Conservation (phyloP, 2,329 filamentous ascomycete species). For the Aspergillus melleus region DNA sequence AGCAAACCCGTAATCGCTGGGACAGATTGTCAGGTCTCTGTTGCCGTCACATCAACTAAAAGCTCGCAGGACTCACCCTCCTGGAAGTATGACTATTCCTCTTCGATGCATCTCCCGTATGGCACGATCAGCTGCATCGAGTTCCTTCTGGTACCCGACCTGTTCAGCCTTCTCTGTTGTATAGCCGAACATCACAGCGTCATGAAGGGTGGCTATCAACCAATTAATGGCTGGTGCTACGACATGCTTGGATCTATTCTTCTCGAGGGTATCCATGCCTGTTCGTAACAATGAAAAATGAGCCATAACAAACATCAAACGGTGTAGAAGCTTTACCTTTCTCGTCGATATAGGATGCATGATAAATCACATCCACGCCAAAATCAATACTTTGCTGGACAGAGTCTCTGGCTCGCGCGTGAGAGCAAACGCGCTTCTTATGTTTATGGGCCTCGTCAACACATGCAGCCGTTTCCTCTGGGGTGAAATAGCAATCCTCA, state of each 20-base stretch:
- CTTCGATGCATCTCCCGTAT: slow-evolving; percentile 48
- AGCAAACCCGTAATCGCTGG: slow-evolving; percentile 49
- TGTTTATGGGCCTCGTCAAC: slow-evolving; percentile 48
- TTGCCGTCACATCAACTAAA: too few relatives aligned
- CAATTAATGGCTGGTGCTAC: slow-evolving; percentile 49
- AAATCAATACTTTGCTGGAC: slow-evolving; percentile 47
- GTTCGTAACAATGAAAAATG: neutral
- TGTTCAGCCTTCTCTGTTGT: slow-evolving; percentile 44
- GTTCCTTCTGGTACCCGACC: slow-evolving; percentile 46
- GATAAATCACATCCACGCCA: slow-evolving; percentile 51
- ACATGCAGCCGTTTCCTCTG: slow-evolving; percentile 49
- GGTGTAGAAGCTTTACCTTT: slow-evolving; percentile 20
- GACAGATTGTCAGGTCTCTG: neutral
- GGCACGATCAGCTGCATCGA: slow-evolving; percentile 40
- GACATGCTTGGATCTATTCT: slow-evolving; percentile 40
- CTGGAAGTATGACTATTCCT: slow-evolving; percentile 49
- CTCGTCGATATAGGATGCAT: slow-evolving; percentile 49
- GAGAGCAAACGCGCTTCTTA: slow-evolving; percentile 41
- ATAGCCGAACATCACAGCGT: slow-evolving; percentile 45
- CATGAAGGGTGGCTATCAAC: slow-evolving; percentile 41
- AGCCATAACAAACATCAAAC: too few relatives aligned
- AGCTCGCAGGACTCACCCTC: slow-evolving; percentile 20
- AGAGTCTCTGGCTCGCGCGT: slow-evolving; percentile 47
- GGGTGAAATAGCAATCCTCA: slow-evolving; percentile 49
- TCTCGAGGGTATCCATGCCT: slow-evolving; percentile 33